Evolutionary conservation across 495 filamentous ascomycete species (phyloP).

Genomic region (Amniculicola lignicola): DNA sequence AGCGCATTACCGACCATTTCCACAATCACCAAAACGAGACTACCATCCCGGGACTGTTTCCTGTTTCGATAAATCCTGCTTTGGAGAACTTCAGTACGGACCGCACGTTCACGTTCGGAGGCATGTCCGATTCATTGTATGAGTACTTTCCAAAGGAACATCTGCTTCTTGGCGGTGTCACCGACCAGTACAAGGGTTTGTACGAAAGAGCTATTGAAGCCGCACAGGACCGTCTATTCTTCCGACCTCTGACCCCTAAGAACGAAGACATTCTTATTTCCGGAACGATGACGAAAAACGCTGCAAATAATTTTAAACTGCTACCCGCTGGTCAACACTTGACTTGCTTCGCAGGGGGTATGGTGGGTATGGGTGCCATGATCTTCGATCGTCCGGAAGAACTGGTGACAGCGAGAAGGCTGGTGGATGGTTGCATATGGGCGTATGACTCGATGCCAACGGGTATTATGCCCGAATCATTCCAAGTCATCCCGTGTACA

Average conservation of each 20-base stretch:
- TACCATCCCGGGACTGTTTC: conserved; percentile 69
- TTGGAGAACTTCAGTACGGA: conserved; percentile 1
- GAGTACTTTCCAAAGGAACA: conserved; percentile 90
- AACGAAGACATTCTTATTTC: conserved; percentile 75
- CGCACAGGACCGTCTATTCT: conserved; percentile 73
- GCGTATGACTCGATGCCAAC: conserved; percentile 76
- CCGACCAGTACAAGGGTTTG: conserved; percentile 75
- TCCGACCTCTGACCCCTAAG: conserved; percentile 74
- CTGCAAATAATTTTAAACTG: conserved; percentile 37
- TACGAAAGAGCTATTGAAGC: conserved; percentile 69
- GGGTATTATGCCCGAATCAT: conserved; percentile 77
- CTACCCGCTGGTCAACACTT: conserved; percentile 71
- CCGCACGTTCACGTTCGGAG: conserved; percentile 60
- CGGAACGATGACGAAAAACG: conserved; percentile 43
- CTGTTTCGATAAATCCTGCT: conserved; percentile 6
- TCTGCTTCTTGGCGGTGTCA: conserved; percentile 75
- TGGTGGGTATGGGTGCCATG: conserved; percentile 86
- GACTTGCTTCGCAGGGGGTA: conserved; percentile 87
- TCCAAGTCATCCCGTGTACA: conserved; percentile 61
- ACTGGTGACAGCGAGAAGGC: conserved; percentile 72
- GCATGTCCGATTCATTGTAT: conserved; percentile 83
- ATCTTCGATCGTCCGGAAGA: conserved; percentile 73
- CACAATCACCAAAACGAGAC: conserved; percentile 75
- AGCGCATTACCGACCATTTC: conserved; percentile 83
- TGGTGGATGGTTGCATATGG: conserved; percentile 94